Conservation (phyloP, 345 rosid genomes). For the Syzygium aromaticum region DNA sequence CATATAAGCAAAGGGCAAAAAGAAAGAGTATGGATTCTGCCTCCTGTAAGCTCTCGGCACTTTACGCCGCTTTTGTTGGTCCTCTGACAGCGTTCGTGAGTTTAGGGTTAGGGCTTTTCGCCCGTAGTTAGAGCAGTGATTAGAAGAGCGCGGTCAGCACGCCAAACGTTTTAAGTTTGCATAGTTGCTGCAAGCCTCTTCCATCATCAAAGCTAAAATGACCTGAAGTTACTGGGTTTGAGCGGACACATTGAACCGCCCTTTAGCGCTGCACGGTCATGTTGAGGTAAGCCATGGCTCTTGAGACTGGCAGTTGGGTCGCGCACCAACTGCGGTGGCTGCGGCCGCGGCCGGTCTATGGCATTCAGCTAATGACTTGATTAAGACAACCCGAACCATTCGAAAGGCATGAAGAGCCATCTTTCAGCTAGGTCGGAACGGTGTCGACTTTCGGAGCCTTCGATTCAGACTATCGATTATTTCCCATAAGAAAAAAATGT, state of each 20-base stretch:
- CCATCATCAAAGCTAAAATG: not conserved
- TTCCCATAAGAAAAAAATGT: not conserved
- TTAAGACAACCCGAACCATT: not conserved
- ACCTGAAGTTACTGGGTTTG: not conserved
- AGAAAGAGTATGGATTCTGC: not conserved
- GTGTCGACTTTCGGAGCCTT: not conserved
- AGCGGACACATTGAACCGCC: not conserved
- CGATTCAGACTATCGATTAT: not conserved
- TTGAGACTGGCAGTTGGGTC: not conserved
- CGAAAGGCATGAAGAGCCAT: not conserved
- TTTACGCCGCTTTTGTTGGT: not conserved
- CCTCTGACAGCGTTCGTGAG: not conserved
- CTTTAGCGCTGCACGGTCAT: not conserved
- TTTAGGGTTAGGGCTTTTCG: not conserved
- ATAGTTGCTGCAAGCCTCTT: not conserved
- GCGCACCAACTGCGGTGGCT: not conserved
- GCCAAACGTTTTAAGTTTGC: not conserved
- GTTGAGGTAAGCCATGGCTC: not conserved
- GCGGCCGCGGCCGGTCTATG: not conserved
- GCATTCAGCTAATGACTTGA: not conserved
- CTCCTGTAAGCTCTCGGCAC: not conserved
- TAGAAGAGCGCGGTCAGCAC: not conserved
- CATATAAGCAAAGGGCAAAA: not conserved
- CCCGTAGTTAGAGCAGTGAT: not conserved
- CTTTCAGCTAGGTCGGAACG: not conserved